Evolutionary conservation across 371 early-diverging fungal genomes (phyloP).

Genomic region (Mortierella sp.): DNA sequence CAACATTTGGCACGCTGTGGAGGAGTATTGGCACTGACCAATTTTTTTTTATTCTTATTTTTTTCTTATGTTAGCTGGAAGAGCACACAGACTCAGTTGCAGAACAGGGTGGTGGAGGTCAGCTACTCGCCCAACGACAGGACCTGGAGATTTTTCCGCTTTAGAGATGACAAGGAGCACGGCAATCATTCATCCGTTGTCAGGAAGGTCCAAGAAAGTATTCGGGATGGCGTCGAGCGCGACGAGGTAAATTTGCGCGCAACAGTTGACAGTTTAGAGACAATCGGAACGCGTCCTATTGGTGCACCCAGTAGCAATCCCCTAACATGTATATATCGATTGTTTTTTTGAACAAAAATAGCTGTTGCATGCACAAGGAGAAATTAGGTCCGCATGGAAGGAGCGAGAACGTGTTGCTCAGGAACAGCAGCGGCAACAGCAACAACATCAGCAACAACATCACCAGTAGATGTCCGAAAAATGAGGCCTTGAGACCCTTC

Average conservation of each 20-base stretch:
- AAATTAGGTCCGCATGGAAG: conserved; percentile 47
- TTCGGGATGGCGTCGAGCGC: conserved; percentile 79
- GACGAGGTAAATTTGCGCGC: conserved; percentile 73
- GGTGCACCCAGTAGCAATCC: no score
- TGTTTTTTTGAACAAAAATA: neutral
- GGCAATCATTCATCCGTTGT: conserved; percentile 85
- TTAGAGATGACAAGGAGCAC: conserved; percentile 87
- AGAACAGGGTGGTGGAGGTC: conserved; percentile 80
- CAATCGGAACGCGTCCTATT: neutral
- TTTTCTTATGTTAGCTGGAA: conserved; percentile 26
- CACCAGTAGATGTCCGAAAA: neutral
- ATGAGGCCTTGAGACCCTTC: neutral
- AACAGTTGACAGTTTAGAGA: no score
- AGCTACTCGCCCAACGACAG: conserved; percentile 68
- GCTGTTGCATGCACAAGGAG: conserved; percentile 28
- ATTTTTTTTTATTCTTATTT: neutral
- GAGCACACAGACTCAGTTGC: conserved; percentile 43
- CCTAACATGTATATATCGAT: neutral
- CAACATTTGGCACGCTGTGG: no score
- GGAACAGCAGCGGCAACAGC: conserved; percentile 1
- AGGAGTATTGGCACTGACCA: neutral
- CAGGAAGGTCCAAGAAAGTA: conserved; percentile 79
- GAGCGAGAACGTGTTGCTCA: conserved; percentile 28
- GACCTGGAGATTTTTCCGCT: conserved; percentile 88
- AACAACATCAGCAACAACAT: conserved; percentile 3